Base-by-base conservation (phyloP, 352 stramenopile genomes). In the Thalassiosira mediterranea region DNA sequence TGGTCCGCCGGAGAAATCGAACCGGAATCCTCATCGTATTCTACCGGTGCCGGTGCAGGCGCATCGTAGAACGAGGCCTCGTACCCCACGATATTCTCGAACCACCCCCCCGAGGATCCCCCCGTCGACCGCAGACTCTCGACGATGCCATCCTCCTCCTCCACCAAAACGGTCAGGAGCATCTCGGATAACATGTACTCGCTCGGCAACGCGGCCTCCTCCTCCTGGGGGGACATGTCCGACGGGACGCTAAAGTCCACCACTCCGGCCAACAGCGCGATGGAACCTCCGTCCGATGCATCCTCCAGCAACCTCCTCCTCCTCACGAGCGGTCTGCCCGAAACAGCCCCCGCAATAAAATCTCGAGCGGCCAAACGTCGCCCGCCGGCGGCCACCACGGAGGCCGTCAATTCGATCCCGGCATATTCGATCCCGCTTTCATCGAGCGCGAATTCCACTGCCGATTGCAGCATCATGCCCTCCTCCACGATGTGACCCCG, bases 391-490 rank as follows among this genome's bases (percentile, higher is more conserved):
- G 58, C 4, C n/a, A n/a, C n/a, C n/a, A n/a, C n/a, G n/a, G 58
- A 21, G 28, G 44, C 42, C n/a, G 4, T 31, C 4, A 67, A 42
- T 34, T 67, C 19, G 5, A 44, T 40, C 44, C 40, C 58, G 0
- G 29, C 23, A 56, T 56, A 67, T 8, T n/a, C 44, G 23, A 57
- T 29, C 23, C 40, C 40, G 1, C 53, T 25, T n/a, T 13, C 5
- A 66, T 53, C 34, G 17, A 52, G 3, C 7, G 49, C 40, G 17
- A 54, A 67, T 44, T 56, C 40, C 40, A 67, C n/a, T n/a, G 38
- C 38, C 28, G 8, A 21, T 25, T 67, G 26, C n/a, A n/a, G n/a
- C 4, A 67, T n/a, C 21, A 57, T 4, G 25, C 28, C 2, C 21
- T 25, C 52, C 21, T 67, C 44, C 10, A 23, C 29, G 11, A 67